Percentiles rank a stretch among this genome's conserved stretches.
Conservation (phyloP, 2,329 filamentous ascomycete species). For the Tolypocladium cylindrosporum region DNA sequence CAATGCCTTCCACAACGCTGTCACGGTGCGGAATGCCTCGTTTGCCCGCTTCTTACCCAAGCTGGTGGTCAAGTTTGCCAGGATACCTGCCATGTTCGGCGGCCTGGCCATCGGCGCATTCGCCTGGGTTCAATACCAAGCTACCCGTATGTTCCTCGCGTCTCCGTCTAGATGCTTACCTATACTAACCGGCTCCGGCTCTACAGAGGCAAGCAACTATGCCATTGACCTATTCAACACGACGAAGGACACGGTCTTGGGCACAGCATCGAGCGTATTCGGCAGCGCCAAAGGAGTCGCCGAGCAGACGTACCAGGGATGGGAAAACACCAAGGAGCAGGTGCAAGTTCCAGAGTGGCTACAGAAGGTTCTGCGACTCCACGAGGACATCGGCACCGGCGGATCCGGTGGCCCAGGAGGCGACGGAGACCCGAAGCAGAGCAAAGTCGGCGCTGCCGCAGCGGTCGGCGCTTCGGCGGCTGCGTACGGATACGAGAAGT, state of each 20-base stretch:
- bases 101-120: constrained; percentile 77
- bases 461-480: constrained; percentile 64
- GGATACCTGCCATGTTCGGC: constrained; percentile 85
- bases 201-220: constrained; percentile 37
- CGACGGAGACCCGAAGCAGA: constrained; percentile 44
- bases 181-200: constrained; percentile 13
- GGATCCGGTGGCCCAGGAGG: constrained; percentile 38
- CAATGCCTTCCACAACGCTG: constrained; percentile 76
- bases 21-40: constrained; percentile 52
- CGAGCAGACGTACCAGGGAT: constrained; percentile 69
- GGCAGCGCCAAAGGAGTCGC: constrained; percentile 65
- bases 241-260: constrained; percentile 61
- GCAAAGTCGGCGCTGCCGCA: constrained; percentile 48
- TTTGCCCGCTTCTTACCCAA: constrained; percentile 66
- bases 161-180: background rate
- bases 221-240: constrained; percentile 58
- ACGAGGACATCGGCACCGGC: constrained; percentile 48
- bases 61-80: constrained; percentile 78
- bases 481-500: constrained; percentile 69
- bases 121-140: constrained; percentile 94
- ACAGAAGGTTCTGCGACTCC: constrained; percentile 56
- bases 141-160: constrained; percentile 54
- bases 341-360: constrained; percentile 67
- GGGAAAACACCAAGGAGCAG: constrained; percentile 73
- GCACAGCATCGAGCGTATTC: constrained; percentile 59